Percentiles rank a stretch among this genome's conserved stretches.
Conservation (phyloP, 345 rosid genomes). For the Theobroma cacao region DNA sequence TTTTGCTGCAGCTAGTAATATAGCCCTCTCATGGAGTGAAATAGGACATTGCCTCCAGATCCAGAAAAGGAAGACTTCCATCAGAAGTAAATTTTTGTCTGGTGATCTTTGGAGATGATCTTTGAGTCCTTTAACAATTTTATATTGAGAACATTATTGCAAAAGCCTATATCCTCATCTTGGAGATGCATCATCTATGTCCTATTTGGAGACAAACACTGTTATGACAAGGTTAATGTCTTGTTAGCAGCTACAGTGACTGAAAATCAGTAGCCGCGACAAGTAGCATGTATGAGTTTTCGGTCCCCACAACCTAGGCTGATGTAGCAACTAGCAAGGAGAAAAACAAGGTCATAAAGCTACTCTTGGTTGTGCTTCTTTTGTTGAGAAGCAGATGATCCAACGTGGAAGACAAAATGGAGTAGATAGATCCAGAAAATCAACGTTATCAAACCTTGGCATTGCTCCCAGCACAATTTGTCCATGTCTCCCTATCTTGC, state of each 20-base stretch:
- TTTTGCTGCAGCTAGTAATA: neutral
- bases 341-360: neutral
- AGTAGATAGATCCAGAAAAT: slow-evolving; percentile 20
- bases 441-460: slow-evolving; percentile 32
- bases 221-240: slow-evolving; percentile 23
- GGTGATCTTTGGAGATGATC: neutral
- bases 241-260: slow-evolving; percentile 30
- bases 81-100: neutral
- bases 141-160: neutral
- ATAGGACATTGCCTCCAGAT: neutral
- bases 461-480: slow-evolving; percentile 45
- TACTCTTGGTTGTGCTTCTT: neutral
- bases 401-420: slow-evolving; percentile 34
- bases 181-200: neutral
- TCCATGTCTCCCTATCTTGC: slow-evolving; percentile 50
- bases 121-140: neutral
- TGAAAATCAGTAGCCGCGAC: slow-evolving; percentile 33
- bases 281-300: slow-evolving; percentile 41
- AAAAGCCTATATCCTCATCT: slow-evolving; percentile 8
- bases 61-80: neutral
- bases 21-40: neutral
- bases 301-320: slow-evolving; percentile 39
- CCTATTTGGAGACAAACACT: slow-evolving; percentile 10
- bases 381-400: neutral
- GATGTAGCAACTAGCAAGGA: neutral